phyloP scores from a whole-genome alignment of 805 yeast species.

The Zygotorulaspora danielsina region DNA sequence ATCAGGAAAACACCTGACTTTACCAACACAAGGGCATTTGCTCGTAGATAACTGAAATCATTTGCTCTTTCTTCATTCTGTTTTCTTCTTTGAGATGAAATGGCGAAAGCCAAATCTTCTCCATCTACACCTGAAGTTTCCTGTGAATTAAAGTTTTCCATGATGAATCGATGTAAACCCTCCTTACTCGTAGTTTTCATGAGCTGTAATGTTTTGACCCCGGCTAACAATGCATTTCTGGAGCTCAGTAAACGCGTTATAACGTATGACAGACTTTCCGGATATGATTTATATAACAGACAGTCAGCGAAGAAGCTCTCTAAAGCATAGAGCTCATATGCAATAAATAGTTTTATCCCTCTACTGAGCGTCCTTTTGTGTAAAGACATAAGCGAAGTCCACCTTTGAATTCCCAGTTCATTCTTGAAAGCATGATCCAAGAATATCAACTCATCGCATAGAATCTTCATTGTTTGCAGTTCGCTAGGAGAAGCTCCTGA shows the following conservation, averaged over 20 bases:
- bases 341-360: not conserved
- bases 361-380: not conserved
- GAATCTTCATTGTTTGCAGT: not conserved
- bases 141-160: not conserved
- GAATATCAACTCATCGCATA: not conserved
- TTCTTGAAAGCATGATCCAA: not conserved
- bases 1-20: slow-evolving; percentile 14
- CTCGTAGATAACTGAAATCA: slow-evolving; percentile 12
- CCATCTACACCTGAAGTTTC: not conserved
- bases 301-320: too few species aligned
- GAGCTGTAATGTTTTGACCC: slow-evolving; percentile 2
- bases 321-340: too few species aligned
- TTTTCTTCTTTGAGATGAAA: slow-evolving; percentile 1
- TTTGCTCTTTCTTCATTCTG: slow-evolving; percentile 2
- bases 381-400: not conserved
- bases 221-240: slow-evolving; percentile 4
- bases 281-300: too few species aligned
- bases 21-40: slow-evolving; percentile 6
- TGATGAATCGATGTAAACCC: not conserved
- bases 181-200: slow-evolving; percentile 1
- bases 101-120: slow-evolving; percentile 3
- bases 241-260: not conserved
- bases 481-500: not conserved
- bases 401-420: not conserved
- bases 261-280: not conserved